These are phyloP conservation scores for Exophiala oligosperma DNA, from an alignment of 2,329 filamentous ascomycete species.

Conservation along the genomic window DNA sequence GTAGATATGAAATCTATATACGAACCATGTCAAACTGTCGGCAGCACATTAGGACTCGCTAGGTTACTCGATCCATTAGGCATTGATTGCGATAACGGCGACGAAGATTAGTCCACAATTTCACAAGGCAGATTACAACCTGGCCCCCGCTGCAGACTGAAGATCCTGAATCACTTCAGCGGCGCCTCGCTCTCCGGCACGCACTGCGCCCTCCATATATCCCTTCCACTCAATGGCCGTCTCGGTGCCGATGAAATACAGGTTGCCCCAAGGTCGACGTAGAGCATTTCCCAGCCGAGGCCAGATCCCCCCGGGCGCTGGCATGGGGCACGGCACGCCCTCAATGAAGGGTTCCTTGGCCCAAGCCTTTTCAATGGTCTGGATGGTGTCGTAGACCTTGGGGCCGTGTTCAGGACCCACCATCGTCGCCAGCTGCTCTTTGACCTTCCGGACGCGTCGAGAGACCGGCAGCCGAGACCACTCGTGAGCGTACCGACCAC, in stretches of 20 bases:
- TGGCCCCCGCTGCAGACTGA: neutral
- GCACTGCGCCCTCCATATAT: constrained; percentile 59
- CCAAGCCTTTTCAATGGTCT: constrained; percentile 39
- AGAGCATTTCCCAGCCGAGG: constrained; percentile 37
- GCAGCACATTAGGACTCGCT: too few species aligned
- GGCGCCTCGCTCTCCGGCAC: constrained; percentile 51
- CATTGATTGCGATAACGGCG: too few species aligned
- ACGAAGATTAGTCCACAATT: too few species aligned
- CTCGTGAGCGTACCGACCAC: constrained; percentile 3
- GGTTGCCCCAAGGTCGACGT: constrained; percentile 36
- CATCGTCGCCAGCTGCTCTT: constrained; percentile 12
- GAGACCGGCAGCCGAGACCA: constrained; percentile 15
- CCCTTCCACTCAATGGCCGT: constrained; percentile 55
- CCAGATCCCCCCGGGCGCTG: constrained; percentile 43
- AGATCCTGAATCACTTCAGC: constrained; percentile 42
- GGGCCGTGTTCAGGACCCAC: constrained; percentile 5
- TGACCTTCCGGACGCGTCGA: constrained; percentile 8
- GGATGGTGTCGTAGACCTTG: constrained; percentile 5
- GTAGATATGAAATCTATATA: too few species aligned
- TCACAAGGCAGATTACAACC: neutral
- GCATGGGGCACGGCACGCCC: constrained; percentile 35
- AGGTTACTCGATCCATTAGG: too few species aligned
- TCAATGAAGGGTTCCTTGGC: constrained; percentile 37
- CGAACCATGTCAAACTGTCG: too few species aligned
- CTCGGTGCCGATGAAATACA: constrained; percentile 59